phyloP scores from a whole-genome alignment of 345 rosid species.

The Carallia brachiata region DNA sequence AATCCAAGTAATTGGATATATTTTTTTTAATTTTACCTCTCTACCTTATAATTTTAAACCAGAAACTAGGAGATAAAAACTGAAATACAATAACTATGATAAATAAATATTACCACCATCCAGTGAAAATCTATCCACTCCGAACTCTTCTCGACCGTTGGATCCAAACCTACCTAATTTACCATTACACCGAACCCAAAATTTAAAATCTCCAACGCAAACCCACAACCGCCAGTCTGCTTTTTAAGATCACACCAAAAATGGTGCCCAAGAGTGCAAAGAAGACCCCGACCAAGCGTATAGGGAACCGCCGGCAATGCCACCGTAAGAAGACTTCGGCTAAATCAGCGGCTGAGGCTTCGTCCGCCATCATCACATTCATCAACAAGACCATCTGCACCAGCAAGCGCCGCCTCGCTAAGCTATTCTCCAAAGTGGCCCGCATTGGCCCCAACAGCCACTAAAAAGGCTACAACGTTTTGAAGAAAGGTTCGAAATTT shows the following conservation, averaged over 20 bases:
- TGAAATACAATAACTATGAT: no score
- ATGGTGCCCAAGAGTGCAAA: constrained; percentile 59
- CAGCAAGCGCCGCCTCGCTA: constrained; percentile 59
- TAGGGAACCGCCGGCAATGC: constrained; percentile 38
- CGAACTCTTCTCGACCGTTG: constrained; percentile 27
- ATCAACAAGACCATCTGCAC: constrained; percentile 57
- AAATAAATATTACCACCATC: not conserved
- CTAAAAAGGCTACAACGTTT: constrained; percentile 55
- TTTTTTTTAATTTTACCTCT: no score
- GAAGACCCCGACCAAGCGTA: constrained; percentile 42
- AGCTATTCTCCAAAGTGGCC: constrained; percentile 55
- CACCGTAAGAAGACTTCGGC: constrained; percentile 35
- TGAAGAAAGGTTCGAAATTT: constrained; percentile 25
- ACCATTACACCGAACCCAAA: constrained; percentile 70
- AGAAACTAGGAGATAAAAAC: no score
- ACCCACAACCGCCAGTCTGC: not conserved
- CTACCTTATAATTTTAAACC: not conserved
- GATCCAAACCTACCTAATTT: constrained; percentile 47
- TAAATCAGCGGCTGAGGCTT: constrained; percentile 13
- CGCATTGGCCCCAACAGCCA: constrained; percentile 30
- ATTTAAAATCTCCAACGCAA: constrained; percentile 34
- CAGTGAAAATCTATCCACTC: not conserved
- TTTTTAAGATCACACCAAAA: constrained; percentile 7
- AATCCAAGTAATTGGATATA: no score
- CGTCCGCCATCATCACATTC: constrained; percentile 48